A percentile compares a stretch with the other conserved stretches of the same genome.
Conservation (phyloP, 306 rosid genomes). For the Begonia masoniana region DNA sequence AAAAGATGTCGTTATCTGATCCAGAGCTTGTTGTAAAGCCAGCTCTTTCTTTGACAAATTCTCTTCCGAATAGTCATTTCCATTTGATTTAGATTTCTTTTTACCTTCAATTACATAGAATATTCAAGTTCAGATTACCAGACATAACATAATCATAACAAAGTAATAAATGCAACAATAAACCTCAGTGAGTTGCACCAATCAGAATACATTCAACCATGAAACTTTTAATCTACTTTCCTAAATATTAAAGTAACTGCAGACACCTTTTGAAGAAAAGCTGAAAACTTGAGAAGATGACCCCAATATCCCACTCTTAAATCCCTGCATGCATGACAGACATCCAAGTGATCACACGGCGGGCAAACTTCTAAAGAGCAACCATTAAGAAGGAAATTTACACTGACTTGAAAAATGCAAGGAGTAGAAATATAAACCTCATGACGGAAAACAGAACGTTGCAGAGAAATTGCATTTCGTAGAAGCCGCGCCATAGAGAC, state of each 20-base stretch:
- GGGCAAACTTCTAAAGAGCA: not conserved
- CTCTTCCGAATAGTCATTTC: slow-evolving; percentile 55
- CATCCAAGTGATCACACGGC: slow-evolving; percentile 6
- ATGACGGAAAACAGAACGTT: slow-evolving; percentile 27
- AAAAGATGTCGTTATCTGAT: slow-evolving; percentile 72
- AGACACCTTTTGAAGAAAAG: slow-evolving; percentile 60
- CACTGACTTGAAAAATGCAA: not conserved
- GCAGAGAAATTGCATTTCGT: slow-evolving; percentile 33
- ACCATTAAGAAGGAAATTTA: not conserved
- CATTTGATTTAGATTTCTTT: slow-evolving; percentile 56
- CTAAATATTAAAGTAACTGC: not conserved
- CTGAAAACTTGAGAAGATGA: slow-evolving; percentile 30
- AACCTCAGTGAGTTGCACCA: not conserved
- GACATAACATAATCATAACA: not conserved
- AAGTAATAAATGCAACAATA: not conserved
- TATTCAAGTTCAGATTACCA: not conserved
- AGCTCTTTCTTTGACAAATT: slow-evolving; percentile 63
- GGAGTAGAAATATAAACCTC: slow-evolving; percentile 29
- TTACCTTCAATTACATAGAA: slow-evolving; percentile 34
- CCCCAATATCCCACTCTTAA: slow-evolving; percentile 34
- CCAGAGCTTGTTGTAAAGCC: slow-evolving; percentile 77
- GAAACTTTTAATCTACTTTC: no score
- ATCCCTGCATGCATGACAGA: slow-evolving; percentile 28
- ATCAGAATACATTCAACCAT: not conserved
- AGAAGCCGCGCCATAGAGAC: slow-evolving; percentile 59